Evolutionary conservation across 768 basidiomycete genomes (phyloP).

Genomic region (Xerocomellus intermedius): DNA sequence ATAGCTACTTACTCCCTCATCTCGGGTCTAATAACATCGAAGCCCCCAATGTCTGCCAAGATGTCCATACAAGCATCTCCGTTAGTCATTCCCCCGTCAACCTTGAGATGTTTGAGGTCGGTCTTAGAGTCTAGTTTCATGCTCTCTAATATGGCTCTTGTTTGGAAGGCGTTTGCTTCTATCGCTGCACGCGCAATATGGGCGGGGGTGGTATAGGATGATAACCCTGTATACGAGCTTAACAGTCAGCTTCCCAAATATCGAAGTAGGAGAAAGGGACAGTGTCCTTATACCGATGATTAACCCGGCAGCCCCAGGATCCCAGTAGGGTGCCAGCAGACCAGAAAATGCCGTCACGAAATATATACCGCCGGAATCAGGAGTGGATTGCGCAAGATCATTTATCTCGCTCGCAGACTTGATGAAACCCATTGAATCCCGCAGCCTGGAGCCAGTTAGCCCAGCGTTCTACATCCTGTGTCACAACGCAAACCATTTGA

Average conservation of each 20-base stretch:
- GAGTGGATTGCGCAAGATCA: constrained; percentile 70
- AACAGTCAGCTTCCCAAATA: background rate
- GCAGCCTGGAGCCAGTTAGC: constrained; percentile 51
- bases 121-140: constrained; percentile 89
- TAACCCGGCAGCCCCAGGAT: constrained; percentile 83
- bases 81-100: constrained; percentile 99
- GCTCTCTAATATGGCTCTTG: constrained; percentile 90
- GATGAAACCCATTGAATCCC: constrained; percentile 88
- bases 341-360: constrained; percentile 98
- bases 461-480: background rate
- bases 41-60: constrained; percentile 87
- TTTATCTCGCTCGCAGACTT: constrained; percentile 81
- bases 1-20: constrained; percentile 83
- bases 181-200: constrained; percentile 95
- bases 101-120: constrained; percentile 82
- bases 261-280: constrained; percentile 2
- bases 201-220: constrained; percentile 85
- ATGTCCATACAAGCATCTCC: constrained; percentile 86
- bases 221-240: constrained; percentile 48
- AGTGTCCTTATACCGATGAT: constrained; percentile 60
- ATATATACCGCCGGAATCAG: constrained; percentile 85
- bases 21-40: constrained; percentile 86
- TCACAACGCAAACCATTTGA: constrained; percentile 67
- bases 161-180: constrained; percentile 96
- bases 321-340: constrained; percentile 97